Conservation (phyloP, 305 asterid genomes). For the Fraxinus baroniana region DNA sequence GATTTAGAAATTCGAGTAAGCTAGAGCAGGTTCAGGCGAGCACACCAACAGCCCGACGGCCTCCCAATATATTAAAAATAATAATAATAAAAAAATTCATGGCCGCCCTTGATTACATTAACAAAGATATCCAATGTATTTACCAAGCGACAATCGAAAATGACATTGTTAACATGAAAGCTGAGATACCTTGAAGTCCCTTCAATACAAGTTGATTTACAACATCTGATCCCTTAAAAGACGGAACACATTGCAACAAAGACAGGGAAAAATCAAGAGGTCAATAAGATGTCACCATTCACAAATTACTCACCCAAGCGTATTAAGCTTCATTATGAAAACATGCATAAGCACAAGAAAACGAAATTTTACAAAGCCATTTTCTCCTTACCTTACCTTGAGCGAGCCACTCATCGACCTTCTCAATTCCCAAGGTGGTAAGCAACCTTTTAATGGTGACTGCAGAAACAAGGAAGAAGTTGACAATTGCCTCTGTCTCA, state of each 20-base stretch:
- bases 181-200: neutral
- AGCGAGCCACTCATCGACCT: slow-evolving; percentile 39
- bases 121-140: neutral
- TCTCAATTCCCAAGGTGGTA: slow-evolving; percentile 65
- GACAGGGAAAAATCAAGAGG: neutral
- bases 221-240: neutral
- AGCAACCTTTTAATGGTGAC: slow-evolving; percentile 80
- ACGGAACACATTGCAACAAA: neutral
- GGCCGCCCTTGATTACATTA: neutral
- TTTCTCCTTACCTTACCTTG: neutral
- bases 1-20: neutral
- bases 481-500: slow-evolving; percentile 72
- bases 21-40: neutral
- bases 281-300: neutral
- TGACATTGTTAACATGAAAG: neutral
- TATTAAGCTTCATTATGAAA: neutral
- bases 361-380: neutral
- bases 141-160: neutral
- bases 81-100: too few relatives aligned
- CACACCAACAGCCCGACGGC: neutral
- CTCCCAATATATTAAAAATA: neutral
- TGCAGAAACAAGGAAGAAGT: slow-evolving; percentile 70
- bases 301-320: neutral
- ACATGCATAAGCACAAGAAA: neutral
- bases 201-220: neutral